Evolutionary conservation across 1,284 basidiomycete species (phyloP).

Genomic region (Cutaneotrichosporon curvatum): DNA sequence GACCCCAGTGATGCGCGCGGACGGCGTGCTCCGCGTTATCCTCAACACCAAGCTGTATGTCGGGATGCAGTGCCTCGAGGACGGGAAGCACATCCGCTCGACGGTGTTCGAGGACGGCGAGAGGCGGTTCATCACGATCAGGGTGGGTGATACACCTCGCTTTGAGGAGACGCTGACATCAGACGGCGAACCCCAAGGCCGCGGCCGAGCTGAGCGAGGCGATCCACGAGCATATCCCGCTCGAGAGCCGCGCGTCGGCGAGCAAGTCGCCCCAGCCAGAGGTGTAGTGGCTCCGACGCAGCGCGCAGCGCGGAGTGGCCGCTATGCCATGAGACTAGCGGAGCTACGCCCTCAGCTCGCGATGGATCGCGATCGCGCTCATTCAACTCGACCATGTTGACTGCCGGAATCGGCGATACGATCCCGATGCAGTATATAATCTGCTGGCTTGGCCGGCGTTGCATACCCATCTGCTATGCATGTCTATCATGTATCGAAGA

Average conservation of each 20-base stretch:
- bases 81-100: slow-evolving; percentile 72
- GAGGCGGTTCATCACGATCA: slow-evolving; percentile 65
- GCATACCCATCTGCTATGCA: too few relatives aligned
- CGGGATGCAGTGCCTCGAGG: slow-evolving; percentile 69
- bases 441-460: too few relatives aligned
- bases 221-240: slow-evolving; percentile 37
- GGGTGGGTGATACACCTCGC: too few relatives aligned
- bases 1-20: slow-evolving; percentile 80
- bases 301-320: neutral
- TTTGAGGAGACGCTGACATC: too few relatives aligned
- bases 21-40: slow-evolving; percentile 77
- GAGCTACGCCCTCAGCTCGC: too few relatives aligned
- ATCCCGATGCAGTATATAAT: too few relatives aligned
- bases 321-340: too few relatives aligned
- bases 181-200: slow-evolving; percentile 59
- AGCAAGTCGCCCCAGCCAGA: neutral
- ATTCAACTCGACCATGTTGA: too few relatives aligned
- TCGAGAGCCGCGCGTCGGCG: slow-evolving; percentile 17
- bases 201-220: slow-evolving; percentile 44
- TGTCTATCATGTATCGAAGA: too few relatives aligned
- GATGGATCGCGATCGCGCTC: too few relatives aligned
- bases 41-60: slow-evolving; percentile 79
- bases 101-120: slow-evolving; percentile 63
- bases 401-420: too few relatives aligned
- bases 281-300: too few relatives aligned